phyloP scores from a whole-genome alignment of 352 stramenopile genomes.

The Aphanomyces stellatus region DNA sequence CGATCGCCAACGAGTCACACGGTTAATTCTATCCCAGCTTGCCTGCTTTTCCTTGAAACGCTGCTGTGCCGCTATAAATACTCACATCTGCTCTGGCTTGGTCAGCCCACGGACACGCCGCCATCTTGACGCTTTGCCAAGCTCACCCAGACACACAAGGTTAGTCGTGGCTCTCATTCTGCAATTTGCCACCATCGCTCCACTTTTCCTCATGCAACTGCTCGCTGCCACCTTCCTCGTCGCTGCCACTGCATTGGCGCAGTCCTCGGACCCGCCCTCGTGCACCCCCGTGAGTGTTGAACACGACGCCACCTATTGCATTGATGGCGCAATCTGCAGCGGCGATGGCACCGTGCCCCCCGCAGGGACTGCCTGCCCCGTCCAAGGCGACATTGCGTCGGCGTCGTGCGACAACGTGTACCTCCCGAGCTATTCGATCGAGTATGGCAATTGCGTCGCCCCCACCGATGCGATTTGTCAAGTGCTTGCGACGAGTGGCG shows the following conservation, averaged over 20 bases:
- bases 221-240: not conserved
- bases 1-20: too few species aligned
- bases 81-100: too few species aligned
- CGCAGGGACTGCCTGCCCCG: constrained; percentile 37
- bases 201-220: too few species aligned
- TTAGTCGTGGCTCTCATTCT: too few species aligned
- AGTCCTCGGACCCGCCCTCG: too few species aligned
- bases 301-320: constrained; percentile 65
- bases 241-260: too few species aligned
- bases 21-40: too few species aligned
- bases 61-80: too few species aligned
- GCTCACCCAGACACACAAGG: too few species aligned
- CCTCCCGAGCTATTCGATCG: constrained; percentile 37
- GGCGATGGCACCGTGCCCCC: constrained; percentile 33
- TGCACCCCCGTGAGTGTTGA: constrained; percentile 68
- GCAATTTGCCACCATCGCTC: not conserved
- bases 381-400: constrained; percentile 51
- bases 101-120: too few species aligned
- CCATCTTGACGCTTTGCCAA: too few species aligned
- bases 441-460: constrained; percentile 8
- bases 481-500: not conserved
- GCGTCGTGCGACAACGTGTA: constrained; percentile 46
- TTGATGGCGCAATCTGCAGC: constrained; percentile 51
- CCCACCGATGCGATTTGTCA: not conserved
- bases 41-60: too few species aligned